These are phyloP conservation scores for Dipodascus albidus DNA, from an alignment of 805 yeast genomes.

Conservation along the genomic window DNA sequence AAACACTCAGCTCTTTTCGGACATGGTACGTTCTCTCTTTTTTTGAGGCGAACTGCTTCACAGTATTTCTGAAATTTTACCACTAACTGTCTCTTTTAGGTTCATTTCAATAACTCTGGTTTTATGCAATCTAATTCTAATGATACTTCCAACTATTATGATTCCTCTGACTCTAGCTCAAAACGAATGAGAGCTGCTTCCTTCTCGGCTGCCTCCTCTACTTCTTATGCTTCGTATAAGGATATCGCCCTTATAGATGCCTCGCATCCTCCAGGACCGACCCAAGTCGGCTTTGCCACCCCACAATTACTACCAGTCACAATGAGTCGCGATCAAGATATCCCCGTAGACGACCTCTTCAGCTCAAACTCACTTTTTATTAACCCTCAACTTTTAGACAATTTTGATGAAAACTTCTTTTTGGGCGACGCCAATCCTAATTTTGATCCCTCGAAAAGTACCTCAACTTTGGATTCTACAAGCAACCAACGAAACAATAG, in stretches of 20 bases:
- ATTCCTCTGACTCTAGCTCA: neutral
- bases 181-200: slow-evolving; percentile 25
- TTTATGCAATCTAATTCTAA: neutral
- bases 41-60: slow-evolving; percentile 1
- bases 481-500: neutral
- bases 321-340: slow-evolving; percentile 36
- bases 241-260: slow-evolving; percentile 23
- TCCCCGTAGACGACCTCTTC: slow-evolving; percentile 60
- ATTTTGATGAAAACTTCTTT: neutral
- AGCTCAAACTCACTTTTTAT: slow-evolving; percentile 16
- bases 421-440: neutral
- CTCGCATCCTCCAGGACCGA: slow-evolving; percentile 32
- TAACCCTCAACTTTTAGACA: slow-evolving; percentile 18
- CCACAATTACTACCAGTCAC: slow-evolving; percentile 56
- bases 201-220: slow-evolving; percentile 53
- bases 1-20: neutral
- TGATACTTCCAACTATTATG: neutral
- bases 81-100: neutral
- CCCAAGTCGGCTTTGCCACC: slow-evolving; percentile 69
- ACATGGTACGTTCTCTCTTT: neutral
- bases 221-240: slow-evolving; percentile 44
- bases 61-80: neutral
- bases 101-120: neutral
- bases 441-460: neutral
- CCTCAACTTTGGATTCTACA: neutral